A percentile compares a stretch with the other conserved stretches of the same genome.
Evolutionary conservation across 345 rosid genomes (phyloP).

Genomic region (Theobroma cacao): DNA sequence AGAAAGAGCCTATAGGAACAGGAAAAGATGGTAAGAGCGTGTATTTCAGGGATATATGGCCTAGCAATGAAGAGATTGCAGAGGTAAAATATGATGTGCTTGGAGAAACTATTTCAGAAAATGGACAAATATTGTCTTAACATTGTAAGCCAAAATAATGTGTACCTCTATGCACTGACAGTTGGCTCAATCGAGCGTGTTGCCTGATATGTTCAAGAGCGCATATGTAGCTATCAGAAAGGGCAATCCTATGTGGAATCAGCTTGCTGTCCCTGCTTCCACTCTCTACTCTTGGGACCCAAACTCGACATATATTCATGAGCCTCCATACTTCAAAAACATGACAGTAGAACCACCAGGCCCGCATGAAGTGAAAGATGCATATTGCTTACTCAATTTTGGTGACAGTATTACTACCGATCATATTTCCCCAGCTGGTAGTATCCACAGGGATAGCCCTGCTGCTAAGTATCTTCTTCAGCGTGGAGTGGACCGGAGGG

Average conservation of each 20-base stretch:
- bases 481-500: slow-evolving; percentile 49
- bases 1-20: slow-evolving; percentile 65
- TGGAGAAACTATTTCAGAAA: background rate
- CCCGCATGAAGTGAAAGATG: slow-evolving; percentile 71
- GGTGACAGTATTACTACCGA: slow-evolving; percentile 89
- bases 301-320: slow-evolving; percentile 76
- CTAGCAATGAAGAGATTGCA: slow-evolving; percentile 66
- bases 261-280: slow-evolving; percentile 49
- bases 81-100: slow-evolving; percentile 34
- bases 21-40: slow-evolving; percentile 67
- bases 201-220: slow-evolving; percentile 75
- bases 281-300: slow-evolving; percentile 72
- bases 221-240: slow-evolving; percentile 69
- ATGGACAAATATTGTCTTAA: background rate
- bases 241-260: slow-evolving; percentile 84
- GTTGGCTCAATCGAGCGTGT: slow-evolving; percentile 68
- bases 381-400: slow-evolving; percentile 74
- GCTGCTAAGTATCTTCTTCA: slow-evolving; percentile 72
- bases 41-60: slow-evolving; percentile 78
- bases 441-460: slow-evolving; percentile 73
- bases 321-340: slow-evolving; percentile 80
- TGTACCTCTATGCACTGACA: slow-evolving; percentile 11
- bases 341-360: slow-evolving; percentile 79
- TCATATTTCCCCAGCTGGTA: slow-evolving; percentile 86
- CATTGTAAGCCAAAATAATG: background rate